Percentiles rank a stretch among this genome's conserved stretches.
These are phyloP conservation scores for Pythium chondricola DNA, from an alignment of 352 stramenopile species.

Conservation along the genomic window DNA sequence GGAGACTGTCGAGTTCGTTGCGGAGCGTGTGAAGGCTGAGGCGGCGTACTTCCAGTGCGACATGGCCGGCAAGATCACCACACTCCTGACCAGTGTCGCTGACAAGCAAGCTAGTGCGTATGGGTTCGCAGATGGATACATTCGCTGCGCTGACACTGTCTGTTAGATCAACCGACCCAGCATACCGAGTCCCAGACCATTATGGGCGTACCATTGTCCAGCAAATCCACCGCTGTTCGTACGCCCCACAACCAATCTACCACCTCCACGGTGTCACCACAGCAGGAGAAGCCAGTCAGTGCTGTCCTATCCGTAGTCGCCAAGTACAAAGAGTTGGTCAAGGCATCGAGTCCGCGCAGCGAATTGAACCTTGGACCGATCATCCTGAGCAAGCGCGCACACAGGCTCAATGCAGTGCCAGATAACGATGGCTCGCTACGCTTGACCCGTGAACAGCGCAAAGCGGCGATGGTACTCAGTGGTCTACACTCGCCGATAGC, in stretches of 20 bases:
- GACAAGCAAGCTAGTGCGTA: slow-evolving; percentile 9
- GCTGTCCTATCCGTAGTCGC: slow-evolving; percentile 12
- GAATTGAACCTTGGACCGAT: slow-evolving; percentile 7
- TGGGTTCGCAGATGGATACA: too few species aligned
- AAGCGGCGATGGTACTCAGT: slow-evolving; percentile 9
- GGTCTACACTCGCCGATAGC: slow-evolving; percentile 18
- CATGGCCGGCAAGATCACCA: slow-evolving; percentile 13
- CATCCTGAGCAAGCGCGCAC: slow-evolving; percentile 11
- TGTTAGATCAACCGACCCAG: too few species aligned
- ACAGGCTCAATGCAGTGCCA: neutral
- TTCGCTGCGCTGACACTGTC: too few species aligned
- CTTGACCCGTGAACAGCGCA: slow-evolving; percentile 19
- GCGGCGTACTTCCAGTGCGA: slow-evolving; percentile 34
- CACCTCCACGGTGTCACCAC: too few species aligned
- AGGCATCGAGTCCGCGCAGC: neutral
- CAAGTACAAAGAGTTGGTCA: slow-evolving; percentile 5
- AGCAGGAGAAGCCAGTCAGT: too few species aligned
- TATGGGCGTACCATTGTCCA: too few species aligned
- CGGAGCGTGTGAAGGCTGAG: slow-evolving; percentile 44
- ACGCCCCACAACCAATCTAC: too few species aligned
- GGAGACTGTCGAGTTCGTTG: slow-evolving; percentile 44
- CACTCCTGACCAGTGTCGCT: slow-evolving; percentile 1
- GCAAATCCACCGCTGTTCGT: too few species aligned
- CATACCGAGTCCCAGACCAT: too few species aligned
- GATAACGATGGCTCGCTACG: neutral